phyloP scores from a whole-genome alignment of 1,284 basidiomycete genomes.

The Marasmius tenuissimus region DNA sequence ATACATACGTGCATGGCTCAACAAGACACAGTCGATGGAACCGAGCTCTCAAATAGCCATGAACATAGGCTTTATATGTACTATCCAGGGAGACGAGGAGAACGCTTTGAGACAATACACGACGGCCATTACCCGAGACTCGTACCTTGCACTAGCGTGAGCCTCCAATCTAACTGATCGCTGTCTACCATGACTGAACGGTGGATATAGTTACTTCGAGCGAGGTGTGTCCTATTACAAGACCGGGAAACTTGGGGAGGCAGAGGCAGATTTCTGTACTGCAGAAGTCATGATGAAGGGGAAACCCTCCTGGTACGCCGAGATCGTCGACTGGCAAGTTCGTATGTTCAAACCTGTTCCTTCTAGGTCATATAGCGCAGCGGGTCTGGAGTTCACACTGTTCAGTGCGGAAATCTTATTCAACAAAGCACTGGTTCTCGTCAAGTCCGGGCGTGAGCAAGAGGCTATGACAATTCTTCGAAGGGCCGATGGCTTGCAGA shows the following conservation, averaged over 20 bases:
- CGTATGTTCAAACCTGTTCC: not conserved
- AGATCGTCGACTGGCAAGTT: not conserved
- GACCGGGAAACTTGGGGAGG: constrained; percentile 50
- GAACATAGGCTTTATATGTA: constrained; percentile 65
- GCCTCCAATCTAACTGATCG: constrained; percentile 19
- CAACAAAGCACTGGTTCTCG: constrained; percentile 51
- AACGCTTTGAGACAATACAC: constrained; percentile 53
- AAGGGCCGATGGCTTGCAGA: constrained; percentile 46
- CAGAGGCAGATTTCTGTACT: constrained; percentile 55
- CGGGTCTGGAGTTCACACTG: constrained; percentile 63
- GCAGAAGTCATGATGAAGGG: constrained; percentile 55
- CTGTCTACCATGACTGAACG: not conserved
- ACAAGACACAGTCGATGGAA: constrained; percentile 38
- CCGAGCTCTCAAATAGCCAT: constrained; percentile 62
- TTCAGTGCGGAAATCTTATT: constrained; percentile 61
- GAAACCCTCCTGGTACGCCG: constrained; percentile 50
- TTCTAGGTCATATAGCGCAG: constrained; percentile 51
- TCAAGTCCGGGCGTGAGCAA: constrained; percentile 35
- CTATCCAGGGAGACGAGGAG: constrained; percentile 57
- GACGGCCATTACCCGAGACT: constrained; percentile 52
- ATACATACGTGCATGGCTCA: not conserved
- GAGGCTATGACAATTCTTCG: constrained; percentile 48
- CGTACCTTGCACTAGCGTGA: constrained; percentile 59
- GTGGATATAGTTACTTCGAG: constrained; percentile 48
- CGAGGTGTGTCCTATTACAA: constrained; percentile 60